Base-by-base conservation (phyloP, 495 filamentous ascomycete genomes). In the Filosporella fistucella region DNA sequence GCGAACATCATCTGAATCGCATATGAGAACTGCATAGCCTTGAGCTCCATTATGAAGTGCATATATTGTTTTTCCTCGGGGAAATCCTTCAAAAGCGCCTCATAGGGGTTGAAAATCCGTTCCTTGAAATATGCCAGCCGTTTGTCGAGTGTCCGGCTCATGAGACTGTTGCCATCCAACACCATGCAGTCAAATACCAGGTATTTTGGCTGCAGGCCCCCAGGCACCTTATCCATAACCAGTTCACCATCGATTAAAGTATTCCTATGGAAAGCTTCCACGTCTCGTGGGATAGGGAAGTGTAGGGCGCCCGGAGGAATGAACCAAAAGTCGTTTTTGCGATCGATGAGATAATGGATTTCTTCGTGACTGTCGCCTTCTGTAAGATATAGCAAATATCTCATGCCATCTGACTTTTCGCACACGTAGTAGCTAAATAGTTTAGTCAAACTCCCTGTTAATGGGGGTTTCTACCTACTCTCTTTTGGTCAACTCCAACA, bases 351-450 rank as follows among this genome's bases (percentile, higher is more conserved):
- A 72, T 94, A 95, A 51, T 79, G 71, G 41, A 80, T 76, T 47
- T 86, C 74, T 45, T 70, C 70, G 8, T 53, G 54, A 10, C 76
- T 67, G 20, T 64, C 68, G 18, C 74, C 71, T 20, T 66, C 59
- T 49, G 86, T 86, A 52, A 91, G 82, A 72, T 91, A 98, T 62
- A 98, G 81, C 17, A 98, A 77, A 63, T 91, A 96, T 33, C 93
- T 82, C 57, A 97, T 89, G 28, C 93, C 93, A 61, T 98, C 93
- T 0, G 91, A 95, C 67, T 98, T 98, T 68, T 98, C 93, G 71
- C 93, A 96, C 54, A 98, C 86, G 61, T 88, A 97, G 68, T 96
- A 98, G 64, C 81, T 84, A 47, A 26, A 28, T 24, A 22, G 24
- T 8, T 36, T 25, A 35, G 28, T 28, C 16, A 23, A 36, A 32